Evolutionary conservation across 371 early-diverging fungal genomes (phyloP).

Genomic region (Mucor mucedo): DNA sequence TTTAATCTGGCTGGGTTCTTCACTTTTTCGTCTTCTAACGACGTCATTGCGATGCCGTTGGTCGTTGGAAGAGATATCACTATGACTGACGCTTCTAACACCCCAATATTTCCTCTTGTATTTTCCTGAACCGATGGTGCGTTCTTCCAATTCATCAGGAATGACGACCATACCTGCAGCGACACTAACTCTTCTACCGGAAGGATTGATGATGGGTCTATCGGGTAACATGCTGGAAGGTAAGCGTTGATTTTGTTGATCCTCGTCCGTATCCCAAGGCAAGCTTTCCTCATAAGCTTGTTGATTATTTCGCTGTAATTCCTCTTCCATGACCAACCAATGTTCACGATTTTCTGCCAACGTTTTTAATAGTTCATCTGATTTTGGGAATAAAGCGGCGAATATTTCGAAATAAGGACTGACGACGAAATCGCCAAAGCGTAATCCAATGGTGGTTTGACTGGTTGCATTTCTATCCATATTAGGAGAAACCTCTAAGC

Average conservation of each 20-base stretch:
- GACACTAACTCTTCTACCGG: slow-evolving; percentile 59
- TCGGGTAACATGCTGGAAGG: slow-evolving; percentile 45
- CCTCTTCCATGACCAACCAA: slow-evolving; percentile 43
- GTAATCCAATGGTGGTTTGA: slow-evolving; percentile 77
- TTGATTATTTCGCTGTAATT: not conserved
- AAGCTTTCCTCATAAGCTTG: slow-evolving; percentile 4
- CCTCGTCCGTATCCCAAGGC: slow-evolving; percentile 1
- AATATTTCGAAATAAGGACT: slow-evolving; percentile 86
- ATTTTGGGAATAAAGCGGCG: slow-evolving; percentile 73
- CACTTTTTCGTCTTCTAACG: slow-evolving; percentile 40
- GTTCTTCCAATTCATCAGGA: slow-evolving; percentile 56
- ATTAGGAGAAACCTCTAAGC: slow-evolving; percentile 82
- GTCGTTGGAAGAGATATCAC: slow-evolving; percentile 21
- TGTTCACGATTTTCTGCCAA: slow-evolving; percentile 41
- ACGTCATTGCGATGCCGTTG: slow-evolving; percentile 15
- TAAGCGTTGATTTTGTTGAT: slow-evolving; percentile 24
- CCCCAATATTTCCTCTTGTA: slow-evolving; percentile 45
- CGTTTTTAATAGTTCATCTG: slow-evolving; percentile 45
- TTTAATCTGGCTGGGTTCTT: slow-evolving; percentile 32
- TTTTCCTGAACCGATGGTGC: slow-evolving; percentile 43
- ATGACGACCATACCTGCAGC: slow-evolving; percentile 61
- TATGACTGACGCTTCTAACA: slow-evolving; percentile 50
- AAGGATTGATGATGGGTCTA: slow-evolving; percentile 45
- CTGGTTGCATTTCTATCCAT: slow-evolving; percentile 82
- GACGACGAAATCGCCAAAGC: slow-evolving; percentile 86